These are phyloP conservation scores for Cornus kousa DNA, from an alignment of 148 eudicot species.

Conservation along the genomic window DNA sequence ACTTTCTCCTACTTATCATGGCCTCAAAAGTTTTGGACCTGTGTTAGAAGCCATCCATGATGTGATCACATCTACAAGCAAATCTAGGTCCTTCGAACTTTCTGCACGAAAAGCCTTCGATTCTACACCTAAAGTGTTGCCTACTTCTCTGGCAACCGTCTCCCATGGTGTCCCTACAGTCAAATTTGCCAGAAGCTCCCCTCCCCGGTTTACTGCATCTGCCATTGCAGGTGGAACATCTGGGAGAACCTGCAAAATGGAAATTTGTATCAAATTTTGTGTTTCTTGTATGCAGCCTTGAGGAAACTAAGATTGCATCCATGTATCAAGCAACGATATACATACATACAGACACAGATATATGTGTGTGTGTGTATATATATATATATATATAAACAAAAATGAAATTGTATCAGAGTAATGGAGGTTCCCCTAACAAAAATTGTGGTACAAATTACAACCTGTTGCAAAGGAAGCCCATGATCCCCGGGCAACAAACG, in stretches of 20 bases:
- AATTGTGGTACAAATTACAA: slow-evolving; percentile 17
- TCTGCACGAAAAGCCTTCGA: slow-evolving; percentile 55
- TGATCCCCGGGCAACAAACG: slow-evolving; percentile 90
- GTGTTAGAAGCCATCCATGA: slow-evolving; percentile 64
- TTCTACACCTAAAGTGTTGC: slow-evolving; percentile 62
- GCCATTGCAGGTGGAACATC: slow-evolving; percentile 95
- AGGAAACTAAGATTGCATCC: background rate
- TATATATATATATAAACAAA: background rate
- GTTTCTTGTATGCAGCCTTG: background rate
- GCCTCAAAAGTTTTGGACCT: slow-evolving; percentile 52
- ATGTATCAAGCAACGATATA: background rate
- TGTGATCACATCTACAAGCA: slow-evolving; percentile 69
- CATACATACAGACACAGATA: too few relatives aligned
- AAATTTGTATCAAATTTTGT: background rate
- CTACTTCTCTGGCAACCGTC: slow-evolving; percentile 70
- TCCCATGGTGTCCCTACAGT: slow-evolving; percentile 94
- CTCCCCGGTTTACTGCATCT: slow-evolving; percentile 88
- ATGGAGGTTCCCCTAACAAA: background rate
- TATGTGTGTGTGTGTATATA: too few relatives aligned
- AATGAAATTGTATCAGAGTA: background rate
- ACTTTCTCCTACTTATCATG: slow-evolving; percentile 25
- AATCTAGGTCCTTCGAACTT: slow-evolving; percentile 61
- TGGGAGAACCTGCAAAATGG: slow-evolving; percentile 66
- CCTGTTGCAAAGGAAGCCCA: slow-evolving; percentile 92
- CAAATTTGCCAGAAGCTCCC: slow-evolving; percentile 74